Base-by-base conservation (phyloP, 1,139 yeast species). In the Hansenula anomala region DNA sequence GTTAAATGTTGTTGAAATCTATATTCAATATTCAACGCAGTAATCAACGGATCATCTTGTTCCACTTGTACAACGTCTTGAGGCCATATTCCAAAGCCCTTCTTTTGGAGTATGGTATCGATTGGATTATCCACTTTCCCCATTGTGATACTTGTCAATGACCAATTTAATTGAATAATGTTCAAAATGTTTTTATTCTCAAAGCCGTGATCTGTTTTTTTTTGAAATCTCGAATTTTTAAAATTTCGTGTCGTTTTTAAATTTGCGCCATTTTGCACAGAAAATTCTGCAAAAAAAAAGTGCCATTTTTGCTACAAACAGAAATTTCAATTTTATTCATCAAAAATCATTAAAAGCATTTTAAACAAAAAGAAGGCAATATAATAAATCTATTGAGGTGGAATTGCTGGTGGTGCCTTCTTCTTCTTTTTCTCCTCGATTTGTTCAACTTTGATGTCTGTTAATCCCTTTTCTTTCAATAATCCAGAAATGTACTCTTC, bases 381-480 rank as follows among this genome's bases (percentile, higher is more conserved):
- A n/a, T n/a, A n/a, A n/a, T n/a, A n/a, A n/a, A 20, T 20, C 33
- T 13, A 19, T 32, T 40, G 20, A 16, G 40, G 37, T 20, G 40
- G 36, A 12, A 34, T 45, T 18, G 46, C 42, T 36, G 53, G 47
- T 22, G 58, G 44, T 18, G 60, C 49, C 56, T 82, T 83, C 70
- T 83, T 83, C 64, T 80, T 81, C 65, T 81, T 83, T 67, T 82
- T 84, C 47, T 86, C 95, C 50, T 84, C 94, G 20, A 83, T 71
- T 52, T 80, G 87, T 61, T 89, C 97, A 20, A 90, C 94, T 64
- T 88, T 87, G 47, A 90, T 86, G 48, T 85, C 89, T 40, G 78
- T 71, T 48, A 90, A 66, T 0, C 95, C 96, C 64, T 87, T 84
- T 51, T 88, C 95, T 52, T 80, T 80, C 53, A 90, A 70, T 48